Conservation (phyloP, 257 asterid genomes). For the Ehretia macrophylla region DNA sequence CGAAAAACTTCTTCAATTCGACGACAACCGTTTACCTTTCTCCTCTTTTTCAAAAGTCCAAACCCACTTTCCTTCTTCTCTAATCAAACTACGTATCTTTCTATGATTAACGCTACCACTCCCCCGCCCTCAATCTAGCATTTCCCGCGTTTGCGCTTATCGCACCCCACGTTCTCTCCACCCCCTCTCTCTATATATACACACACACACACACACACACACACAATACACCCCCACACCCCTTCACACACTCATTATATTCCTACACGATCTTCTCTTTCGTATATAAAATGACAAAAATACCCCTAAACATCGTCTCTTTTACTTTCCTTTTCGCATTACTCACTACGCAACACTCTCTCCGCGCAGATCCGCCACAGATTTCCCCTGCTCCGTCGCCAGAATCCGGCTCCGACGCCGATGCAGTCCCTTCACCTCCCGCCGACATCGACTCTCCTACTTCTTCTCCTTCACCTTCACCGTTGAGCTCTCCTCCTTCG, state of each 20-base stretch:
- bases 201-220: not conserved
- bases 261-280: not conserved
- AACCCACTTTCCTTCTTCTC: constrained; percentile 1
- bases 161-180: constrained; percentile 1
- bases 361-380: constrained; percentile 27
- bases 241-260: constrained; percentile 11
- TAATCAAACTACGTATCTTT: not conserved
- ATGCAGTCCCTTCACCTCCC: constrained; percentile 18
- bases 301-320: constrained; percentile 6
- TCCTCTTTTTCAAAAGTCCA: not conserved
- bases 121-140: not conserved
- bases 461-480: constrained; percentile 17
- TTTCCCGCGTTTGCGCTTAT: constrained; percentile 4
- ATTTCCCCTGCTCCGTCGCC: constrained; percentile 51
- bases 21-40: too few species aligned
- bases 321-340: constrained; percentile 21
- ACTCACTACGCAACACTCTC: constrained; percentile 15
- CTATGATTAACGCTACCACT: not conserved
- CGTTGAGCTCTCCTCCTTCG: not conserved
- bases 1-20: too few species aligned
- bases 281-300: constrained; percentile 9
- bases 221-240: not conserved
- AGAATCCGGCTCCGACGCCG: constrained; percentile 9
- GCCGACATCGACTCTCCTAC: constrained; percentile 18
- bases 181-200: not conserved